Percentiles rank a stretch among this genome's conserved stretches.
Conservation (phyloP, 2,329 filamentous ascomycete species). For the Bipolaris sorokiniana region DNA sequence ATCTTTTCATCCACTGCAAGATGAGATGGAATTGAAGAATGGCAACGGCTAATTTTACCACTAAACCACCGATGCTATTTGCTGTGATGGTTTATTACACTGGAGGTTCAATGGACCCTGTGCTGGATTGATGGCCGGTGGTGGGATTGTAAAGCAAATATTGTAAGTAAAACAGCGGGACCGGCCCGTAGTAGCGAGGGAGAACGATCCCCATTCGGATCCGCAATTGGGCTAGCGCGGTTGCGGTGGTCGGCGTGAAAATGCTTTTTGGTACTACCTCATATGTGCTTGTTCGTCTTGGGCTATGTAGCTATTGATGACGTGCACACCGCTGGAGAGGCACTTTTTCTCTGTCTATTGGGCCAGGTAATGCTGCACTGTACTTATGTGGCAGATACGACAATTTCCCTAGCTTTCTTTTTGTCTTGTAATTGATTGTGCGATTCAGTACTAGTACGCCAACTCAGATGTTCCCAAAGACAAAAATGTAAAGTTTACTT, state of each 20-base stretch:
- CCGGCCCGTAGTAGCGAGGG: neutral
- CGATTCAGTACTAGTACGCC: no score
- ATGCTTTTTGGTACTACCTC: neutral
- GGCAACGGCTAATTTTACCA: conserved; percentile 33
- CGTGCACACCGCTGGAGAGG: neutral
- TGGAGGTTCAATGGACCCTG: neutral
- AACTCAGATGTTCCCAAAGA: no score
- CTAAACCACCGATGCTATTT: conserved; percentile 27
- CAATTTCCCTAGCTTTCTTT: no score
- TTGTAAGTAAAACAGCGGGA: neutral
- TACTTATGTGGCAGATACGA: no score
- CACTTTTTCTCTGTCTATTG: neutral
- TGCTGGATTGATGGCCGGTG: neutral
- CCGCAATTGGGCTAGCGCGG: neutral
- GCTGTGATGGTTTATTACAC: neutral
- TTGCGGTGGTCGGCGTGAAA: neutral
- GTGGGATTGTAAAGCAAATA: neutral
- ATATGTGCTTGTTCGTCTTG: neutral
- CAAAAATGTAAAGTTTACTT: no score
- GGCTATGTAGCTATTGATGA: neutral
- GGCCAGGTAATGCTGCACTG: no score
- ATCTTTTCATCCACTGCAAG: neutral
- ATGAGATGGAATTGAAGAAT: neutral
- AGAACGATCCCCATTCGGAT: neutral
- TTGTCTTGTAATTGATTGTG: no score